These are phyloP conservation scores for Chrysoporthe cubensis DNA, from an alignment of 2,329 filamentous ascomycete genomes.

Conservation along the genomic window DNA sequence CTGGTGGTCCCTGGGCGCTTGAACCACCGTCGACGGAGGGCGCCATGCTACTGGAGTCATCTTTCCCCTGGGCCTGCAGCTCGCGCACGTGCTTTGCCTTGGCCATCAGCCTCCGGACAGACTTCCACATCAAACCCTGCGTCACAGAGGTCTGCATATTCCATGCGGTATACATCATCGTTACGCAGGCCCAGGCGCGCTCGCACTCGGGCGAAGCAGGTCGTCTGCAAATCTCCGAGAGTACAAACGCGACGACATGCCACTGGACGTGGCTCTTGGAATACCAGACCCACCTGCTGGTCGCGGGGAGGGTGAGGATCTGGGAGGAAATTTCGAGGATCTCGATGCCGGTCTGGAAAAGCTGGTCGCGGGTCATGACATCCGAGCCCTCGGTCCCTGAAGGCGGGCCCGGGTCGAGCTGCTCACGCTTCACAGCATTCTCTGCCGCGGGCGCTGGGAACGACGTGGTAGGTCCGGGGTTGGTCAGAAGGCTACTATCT, in stretches of 20 bases:
- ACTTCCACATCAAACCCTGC: conserved; percentile 23
- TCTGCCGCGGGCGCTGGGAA: not conserved
- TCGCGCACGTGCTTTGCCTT: conserved; percentile 28
- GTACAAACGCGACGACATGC: conserved; percentile 54
- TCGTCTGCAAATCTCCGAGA: conserved; percentile 51
- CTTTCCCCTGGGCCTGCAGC: conserved; percentile 9
- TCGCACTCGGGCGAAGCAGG: conserved; percentile 55
- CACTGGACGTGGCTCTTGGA: conserved; percentile 57
- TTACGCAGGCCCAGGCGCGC: conserved; percentile 53
- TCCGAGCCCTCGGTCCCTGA: not conserved
- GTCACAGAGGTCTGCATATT: not conserved
- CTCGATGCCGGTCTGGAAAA: conserved; percentile 74
- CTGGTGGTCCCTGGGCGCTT: not conserved
- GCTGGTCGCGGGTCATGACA: conserved; percentile 57
- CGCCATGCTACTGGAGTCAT: accelerated
- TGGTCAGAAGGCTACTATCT: not conserved
- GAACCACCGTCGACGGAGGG: not conserved
- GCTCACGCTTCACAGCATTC: not conserved
- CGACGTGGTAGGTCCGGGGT: not conserved
- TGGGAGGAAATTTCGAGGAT: conserved; percentile 68
- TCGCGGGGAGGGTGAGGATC: conserved; percentile 66
- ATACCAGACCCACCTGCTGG: conserved; percentile 52
- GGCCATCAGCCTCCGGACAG: conserved; percentile 24
- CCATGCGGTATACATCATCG: conserved; percentile 7
- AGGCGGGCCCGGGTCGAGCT: not conserved